phyloP scores from a whole-genome alignment of 1,139 yeast species.

The Saccharomyces hybrid region DNA sequence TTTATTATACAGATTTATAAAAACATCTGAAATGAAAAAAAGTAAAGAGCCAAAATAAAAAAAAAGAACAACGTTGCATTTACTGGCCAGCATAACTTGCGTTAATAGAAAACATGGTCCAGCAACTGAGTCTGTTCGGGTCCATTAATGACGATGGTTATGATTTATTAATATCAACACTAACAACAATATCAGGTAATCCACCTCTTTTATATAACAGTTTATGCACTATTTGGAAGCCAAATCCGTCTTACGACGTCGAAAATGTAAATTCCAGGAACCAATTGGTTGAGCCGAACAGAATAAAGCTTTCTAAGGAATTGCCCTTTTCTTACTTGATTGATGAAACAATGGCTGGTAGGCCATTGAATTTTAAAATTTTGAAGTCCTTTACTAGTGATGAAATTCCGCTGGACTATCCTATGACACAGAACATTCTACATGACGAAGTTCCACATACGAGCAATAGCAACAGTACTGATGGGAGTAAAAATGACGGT shows the following conservation, averaged over 20 bases:
- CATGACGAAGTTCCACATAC: background rate
- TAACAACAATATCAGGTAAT: slow-evolving; percentile 32
- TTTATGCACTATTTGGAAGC: slow-evolving; percentile 29
- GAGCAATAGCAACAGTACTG: background rate
- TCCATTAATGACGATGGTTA: slow-evolving; percentile 28
- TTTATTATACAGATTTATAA: background rate
- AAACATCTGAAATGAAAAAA: background rate
- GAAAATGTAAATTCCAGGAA: slow-evolving; percentile 25
- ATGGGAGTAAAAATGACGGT: background rate
- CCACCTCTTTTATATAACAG: slow-evolving; percentile 29
- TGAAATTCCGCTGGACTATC: slow-evolving; percentile 5
- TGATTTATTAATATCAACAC: slow-evolving; percentile 29
- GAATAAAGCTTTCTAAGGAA: slow-evolving; percentile 23
- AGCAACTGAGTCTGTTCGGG: slow-evolving; percentile 33
- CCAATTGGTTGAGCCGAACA: slow-evolving; percentile 28
- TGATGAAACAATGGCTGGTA: background rate
- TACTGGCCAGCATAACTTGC: background rate
- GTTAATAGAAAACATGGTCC: slow-evolving; percentile 30
- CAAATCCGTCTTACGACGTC: slow-evolving; percentile 26
- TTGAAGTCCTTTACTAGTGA: slow-evolving; percentile 8
- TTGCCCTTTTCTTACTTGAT: slow-evolving; percentile 17
- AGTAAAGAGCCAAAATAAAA: background rate
- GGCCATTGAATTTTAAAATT: slow-evolving; percentile 7
- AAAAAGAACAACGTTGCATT: background rate
- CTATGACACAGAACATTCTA: background rate